Evolutionary conservation across 2,329 filamentous ascomycete species (phyloP).

Genomic region (Bipolaris zeicola): DNA sequence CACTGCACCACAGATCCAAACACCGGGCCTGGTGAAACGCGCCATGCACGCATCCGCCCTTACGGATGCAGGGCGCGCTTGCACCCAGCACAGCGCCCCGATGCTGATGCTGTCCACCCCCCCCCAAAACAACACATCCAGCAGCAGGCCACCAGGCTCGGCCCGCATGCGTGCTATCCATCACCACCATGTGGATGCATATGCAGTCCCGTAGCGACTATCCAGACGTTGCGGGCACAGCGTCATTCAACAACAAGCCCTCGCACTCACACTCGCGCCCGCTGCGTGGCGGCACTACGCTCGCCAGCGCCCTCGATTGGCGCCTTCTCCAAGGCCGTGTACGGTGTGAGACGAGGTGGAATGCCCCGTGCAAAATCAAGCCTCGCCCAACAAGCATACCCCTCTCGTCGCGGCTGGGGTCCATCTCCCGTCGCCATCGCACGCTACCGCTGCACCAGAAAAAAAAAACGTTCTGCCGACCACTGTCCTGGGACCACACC

Average conservation of each 20-base stretch:
- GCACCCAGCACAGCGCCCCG: slow-evolving; percentile 19
- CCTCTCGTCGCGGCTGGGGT: slow-evolving; percentile 28
- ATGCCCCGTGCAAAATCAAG: slow-evolving; percentile 14
- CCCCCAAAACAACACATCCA: slow-evolving; percentile 20
- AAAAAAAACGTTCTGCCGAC: slow-evolving; percentile 21
- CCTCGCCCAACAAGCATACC: slow-evolving; percentile 19
- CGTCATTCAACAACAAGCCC: slow-evolving; percentile 19
- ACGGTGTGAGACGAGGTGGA: slow-evolving; percentile 4
- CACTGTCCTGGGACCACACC: slow-evolving; percentile 20
- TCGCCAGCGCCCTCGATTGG: background rate
- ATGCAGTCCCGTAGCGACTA: slow-evolving; percentile 5
- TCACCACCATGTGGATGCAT: too few relatives aligned
- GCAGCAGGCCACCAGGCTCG: slow-evolving; percentile 22
- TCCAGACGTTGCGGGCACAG: slow-evolving; percentile 23
- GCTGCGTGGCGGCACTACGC: background rate
- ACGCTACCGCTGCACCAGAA: slow-evolving; percentile 21
- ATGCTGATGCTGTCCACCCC: background rate
- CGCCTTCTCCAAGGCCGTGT: background rate
- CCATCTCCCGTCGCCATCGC: slow-evolving; percentile 20
- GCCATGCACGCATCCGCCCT: slow-evolving; percentile 24
- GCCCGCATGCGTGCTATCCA: slow-evolving; percentile 9
- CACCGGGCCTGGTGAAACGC: slow-evolving; percentile 26
- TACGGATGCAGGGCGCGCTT: slow-evolving; percentile 19
- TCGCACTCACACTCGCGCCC: background rate
- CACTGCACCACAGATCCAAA: slow-evolving; percentile 16